Percentiles rank a stretch among this genome's conserved stretches.
Conservation (phyloP, 1,139 yeast species). For the Lodderomyces beijingensis region DNA sequence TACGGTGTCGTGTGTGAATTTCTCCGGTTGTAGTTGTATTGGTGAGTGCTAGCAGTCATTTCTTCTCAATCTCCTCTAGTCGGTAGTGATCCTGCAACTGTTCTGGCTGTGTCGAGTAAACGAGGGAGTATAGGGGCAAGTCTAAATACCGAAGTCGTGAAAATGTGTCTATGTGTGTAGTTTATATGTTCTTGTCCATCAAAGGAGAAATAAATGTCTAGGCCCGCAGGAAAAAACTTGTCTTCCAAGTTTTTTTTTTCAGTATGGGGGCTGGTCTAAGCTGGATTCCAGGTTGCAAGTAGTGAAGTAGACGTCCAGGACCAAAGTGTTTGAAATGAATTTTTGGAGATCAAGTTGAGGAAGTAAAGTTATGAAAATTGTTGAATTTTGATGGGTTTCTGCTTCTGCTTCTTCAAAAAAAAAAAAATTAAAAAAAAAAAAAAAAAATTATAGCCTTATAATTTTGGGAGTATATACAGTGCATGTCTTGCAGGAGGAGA, state of each 20-base stretch:
- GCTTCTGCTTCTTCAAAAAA: not conserved
- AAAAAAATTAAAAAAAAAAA: not conserved
- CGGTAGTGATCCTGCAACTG: not conserved
- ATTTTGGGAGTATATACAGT: no score
- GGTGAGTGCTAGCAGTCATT: slow-evolving; percentile 25
- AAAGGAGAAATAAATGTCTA: slow-evolving; percentile 2
- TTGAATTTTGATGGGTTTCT: no score
- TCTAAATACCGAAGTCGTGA: no score
- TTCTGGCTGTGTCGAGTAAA: not conserved
- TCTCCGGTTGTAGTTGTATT: slow-evolving; percentile 31
- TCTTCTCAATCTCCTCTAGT: not conserved
- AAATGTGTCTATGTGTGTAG: slow-evolving; percentile 1
- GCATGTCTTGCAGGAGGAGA: no score
- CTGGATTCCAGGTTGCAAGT: no score
- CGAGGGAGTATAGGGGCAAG: no score
- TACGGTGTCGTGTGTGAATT: slow-evolving; percentile 31
- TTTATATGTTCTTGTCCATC: not conserved
- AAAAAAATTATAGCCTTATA: no score
- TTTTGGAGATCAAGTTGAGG: slow-evolving; percentile 1
- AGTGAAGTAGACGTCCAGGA: no score
- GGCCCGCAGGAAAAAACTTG: no score
- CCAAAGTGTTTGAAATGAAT: no score
- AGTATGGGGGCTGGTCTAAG: no score
- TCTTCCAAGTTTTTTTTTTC: not conserved
- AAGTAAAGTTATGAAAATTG: no score